phyloP scores from a whole-genome alignment of 441 rosid species.

The Syzygium syzygioides region DNA sequence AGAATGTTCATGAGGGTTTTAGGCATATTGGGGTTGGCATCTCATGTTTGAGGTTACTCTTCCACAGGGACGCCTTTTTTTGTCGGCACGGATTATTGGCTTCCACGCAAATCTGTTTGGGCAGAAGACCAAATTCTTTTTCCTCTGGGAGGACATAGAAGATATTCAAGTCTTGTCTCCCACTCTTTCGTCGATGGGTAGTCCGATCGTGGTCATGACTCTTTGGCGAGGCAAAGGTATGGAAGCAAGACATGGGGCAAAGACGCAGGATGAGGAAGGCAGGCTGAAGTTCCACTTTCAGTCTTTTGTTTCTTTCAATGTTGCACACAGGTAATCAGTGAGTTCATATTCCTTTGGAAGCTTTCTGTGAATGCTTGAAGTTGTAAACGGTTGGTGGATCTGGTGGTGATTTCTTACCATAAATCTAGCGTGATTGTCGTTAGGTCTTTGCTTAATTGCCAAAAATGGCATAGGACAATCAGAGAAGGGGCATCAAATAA shows the following conservation, averaged over 20 bases:
- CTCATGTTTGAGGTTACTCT: constrained; percentile 8
- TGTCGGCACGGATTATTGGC: constrained; percentile 90
- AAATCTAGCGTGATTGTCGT: background rate
- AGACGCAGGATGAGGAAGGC: constrained; percentile 78
- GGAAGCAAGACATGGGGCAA: constrained; percentile 93
- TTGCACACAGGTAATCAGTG: constrained; percentile 68
- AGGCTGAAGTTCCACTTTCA: constrained; percentile 91
- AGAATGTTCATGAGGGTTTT: background rate
- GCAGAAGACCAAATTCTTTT: constrained; percentile 86
- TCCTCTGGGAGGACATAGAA: constrained; percentile 97
- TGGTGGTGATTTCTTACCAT: background rate
- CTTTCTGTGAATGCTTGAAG: background rate
- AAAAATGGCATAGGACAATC: background rate
- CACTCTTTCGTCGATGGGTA: constrained; percentile 89
- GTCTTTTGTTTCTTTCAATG: constrained; percentile 86
- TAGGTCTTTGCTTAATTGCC: background rate
- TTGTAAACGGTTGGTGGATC: background rate
- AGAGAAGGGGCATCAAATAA: background rate
- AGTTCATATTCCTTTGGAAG: background rate
- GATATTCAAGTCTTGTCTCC: constrained; percentile 76
- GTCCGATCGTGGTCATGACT: constrained; percentile 76
- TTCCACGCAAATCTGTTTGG: constrained; percentile 90
- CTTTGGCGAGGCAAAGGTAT: constrained; percentile 73
- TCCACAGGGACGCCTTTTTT: constrained; percentile 85
- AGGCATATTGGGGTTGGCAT: background rate